A percentile compares a stretch with the other conserved stretches of the same genome.
Evolutionary conservation across 345 rosid genomes (phyloP).

Genomic region (Theobroma cacao): DNA sequence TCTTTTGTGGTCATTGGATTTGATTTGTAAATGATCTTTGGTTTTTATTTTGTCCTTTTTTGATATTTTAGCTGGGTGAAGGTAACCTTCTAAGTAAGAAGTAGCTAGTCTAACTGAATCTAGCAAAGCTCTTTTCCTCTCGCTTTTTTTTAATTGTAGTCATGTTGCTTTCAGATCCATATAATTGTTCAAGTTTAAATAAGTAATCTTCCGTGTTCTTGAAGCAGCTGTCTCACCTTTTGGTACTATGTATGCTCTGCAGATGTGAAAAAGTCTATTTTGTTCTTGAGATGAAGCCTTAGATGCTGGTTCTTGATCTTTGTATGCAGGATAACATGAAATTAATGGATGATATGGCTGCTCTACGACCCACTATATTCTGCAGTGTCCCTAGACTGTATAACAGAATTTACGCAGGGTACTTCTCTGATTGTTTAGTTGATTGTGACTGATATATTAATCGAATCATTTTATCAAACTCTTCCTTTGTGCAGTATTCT

Average conservation of each 20-base stretch:
- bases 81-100: background rate
- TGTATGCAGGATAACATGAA: slow-evolving; percentile 82
- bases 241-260: background rate
- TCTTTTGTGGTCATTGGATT: background rate
- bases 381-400: slow-evolving; percentile 95
- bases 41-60: background rate
- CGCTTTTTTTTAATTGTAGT: background rate
- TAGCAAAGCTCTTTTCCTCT: background rate
- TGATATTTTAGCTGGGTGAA: background rate
- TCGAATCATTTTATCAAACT: slow-evolving; percentile 8
- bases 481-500: slow-evolving; percentile 56
- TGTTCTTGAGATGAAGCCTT: slow-evolving; percentile 15
- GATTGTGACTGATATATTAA: slow-evolving; percentile 13
- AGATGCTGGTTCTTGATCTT: slow-evolving; percentile 1
- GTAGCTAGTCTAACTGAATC: background rate
- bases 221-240: slow-evolving; percentile 6
- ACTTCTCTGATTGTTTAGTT: slow-evolving; percentile 18
- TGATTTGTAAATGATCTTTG: slow-evolving; percentile 7
- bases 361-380: slow-evolving; percentile 88
- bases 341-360: slow-evolving; percentile 85
- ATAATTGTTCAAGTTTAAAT: background rate
- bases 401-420: slow-evolving; percentile 90
- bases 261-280: background rate
- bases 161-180: background rate
- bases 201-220: background rate